phyloP scores from a whole-genome alignment of 2,329 filamentous ascomycete genomes.

The Colletotrichum australisinense region DNA sequence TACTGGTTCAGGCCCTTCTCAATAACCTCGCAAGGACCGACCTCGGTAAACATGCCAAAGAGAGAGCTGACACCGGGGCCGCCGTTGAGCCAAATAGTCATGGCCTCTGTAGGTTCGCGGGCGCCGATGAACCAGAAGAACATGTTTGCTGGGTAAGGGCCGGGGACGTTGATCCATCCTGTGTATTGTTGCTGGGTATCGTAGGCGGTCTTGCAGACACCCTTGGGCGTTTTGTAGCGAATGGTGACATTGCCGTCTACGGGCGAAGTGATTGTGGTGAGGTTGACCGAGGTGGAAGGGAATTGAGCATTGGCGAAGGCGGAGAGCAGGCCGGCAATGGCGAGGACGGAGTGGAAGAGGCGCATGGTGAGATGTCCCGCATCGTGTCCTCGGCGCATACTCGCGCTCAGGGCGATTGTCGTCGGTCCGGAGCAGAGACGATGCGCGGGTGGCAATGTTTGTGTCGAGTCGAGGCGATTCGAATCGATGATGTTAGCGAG shows the following conservation, averaged over 20 bases:
- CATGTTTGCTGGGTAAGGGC: slow-evolving; percentile 61
- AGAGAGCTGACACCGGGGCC: slow-evolving; percentile 74
- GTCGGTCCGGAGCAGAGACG: background rate
- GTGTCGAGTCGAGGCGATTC: background rate
- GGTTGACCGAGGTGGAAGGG: slow-evolving; percentile 43
- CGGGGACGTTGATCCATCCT: slow-evolving; percentile 75
- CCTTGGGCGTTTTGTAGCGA: slow-evolving; percentile 71
- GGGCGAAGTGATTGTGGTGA: slow-evolving; percentile 70
- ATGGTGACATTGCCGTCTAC: slow-evolving; percentile 73
- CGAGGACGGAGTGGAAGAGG: slow-evolving; percentile 18
- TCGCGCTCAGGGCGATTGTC: background rate
- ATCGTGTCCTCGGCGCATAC: slow-evolving; percentile 34
- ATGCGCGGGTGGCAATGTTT: background rate
- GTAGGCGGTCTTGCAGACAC: slow-evolving; percentile 75
- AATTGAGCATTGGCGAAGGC: slow-evolving; percentile 31
- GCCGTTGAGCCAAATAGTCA: slow-evolving; percentile 75
- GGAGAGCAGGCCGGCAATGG: slow-evolving; percentile 19
- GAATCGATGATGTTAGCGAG: background rate
- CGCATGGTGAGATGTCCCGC: slow-evolving; percentile 33
- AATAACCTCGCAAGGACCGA: slow-evolving; percentile 65
- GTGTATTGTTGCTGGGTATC: slow-evolving; percentile 75
- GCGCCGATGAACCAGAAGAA: slow-evolving; percentile 65
- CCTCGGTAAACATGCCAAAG: slow-evolving; percentile 71
- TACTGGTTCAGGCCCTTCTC: slow-evolving; percentile 60
- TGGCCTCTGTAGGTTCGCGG: slow-evolving; percentile 52